Conservation (phyloP, 2,329 filamentous ascomycete genomes). For the Zymoseptoria crescenta region DNA sequence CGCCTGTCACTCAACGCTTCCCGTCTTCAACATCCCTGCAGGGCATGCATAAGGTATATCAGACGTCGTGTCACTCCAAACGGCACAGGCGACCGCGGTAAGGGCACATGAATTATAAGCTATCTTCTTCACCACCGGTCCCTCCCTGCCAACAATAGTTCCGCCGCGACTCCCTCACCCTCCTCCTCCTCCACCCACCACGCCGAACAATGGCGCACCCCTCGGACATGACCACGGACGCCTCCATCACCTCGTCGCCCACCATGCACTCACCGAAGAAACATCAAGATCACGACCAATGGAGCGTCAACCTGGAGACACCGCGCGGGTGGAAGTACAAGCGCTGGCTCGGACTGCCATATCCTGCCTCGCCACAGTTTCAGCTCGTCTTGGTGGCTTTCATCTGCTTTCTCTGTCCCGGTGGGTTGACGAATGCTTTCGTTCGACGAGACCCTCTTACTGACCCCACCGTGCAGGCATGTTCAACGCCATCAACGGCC, state of each 20-base stretch:
- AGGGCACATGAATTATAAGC: background rate
- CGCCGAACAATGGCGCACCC: background rate
- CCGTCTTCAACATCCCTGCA: background rate
- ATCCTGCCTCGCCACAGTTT: conserved; percentile 42
- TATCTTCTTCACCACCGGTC: background rate
- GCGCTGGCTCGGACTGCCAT: conserved; percentile 35
- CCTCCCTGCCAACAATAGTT: too few species aligned
- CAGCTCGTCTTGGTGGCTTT: conserved; percentile 45
- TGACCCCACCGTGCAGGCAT: conserved; percentile 29
- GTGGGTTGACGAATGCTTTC: conserved; percentile 14
- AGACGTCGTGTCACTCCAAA: background rate
- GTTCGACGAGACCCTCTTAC: too few species aligned
- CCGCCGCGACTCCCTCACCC: background rate
- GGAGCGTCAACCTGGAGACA: background rate
- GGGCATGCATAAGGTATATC: background rate
- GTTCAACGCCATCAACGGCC: conserved; percentile 46
- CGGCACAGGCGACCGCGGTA: background rate
- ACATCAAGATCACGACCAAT: background rate
- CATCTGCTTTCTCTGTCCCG: conserved; percentile 48
- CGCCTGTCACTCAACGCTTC: background rate
- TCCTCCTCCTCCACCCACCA: background rate
- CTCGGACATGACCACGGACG: background rate
- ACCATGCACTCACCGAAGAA: background rate
- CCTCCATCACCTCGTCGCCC: background rate
- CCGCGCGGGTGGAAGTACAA: conserved; percentile 44